Conservation (phyloP, 176 grass and related monocot species). For the Phragmites australis region DNA sequence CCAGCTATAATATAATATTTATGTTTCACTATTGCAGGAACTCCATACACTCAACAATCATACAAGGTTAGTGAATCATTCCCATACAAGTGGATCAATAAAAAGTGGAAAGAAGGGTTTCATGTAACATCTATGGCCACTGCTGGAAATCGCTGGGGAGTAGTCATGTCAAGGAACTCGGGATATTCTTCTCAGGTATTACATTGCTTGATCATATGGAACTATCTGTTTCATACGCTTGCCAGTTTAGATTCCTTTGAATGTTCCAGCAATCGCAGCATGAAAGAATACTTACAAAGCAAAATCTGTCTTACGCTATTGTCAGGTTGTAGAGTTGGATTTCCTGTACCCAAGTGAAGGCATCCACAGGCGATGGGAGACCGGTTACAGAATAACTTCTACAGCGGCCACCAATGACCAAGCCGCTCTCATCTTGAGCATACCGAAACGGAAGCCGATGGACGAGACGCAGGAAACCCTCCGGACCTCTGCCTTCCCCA, state of each 20-base stretch:
- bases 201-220: conserved; percentile 20
- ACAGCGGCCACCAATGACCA: conserved; percentile 81
- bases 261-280: background rate
- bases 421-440: conserved; percentile 90
- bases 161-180: conserved; percentile 95
- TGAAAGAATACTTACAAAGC: background rate
- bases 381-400: conserved; percentile 85
- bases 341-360: conserved; percentile 97
- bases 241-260: background rate
- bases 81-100: conserved; percentile 98
- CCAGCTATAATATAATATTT: background rate
- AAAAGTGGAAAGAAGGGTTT: conserved; percentile 99
- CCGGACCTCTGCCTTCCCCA: conserved; percentile 82
- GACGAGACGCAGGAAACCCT: conserved; percentile 98
- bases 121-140: conserved; percentile 96
- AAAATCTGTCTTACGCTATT: background rate
- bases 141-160: conserved; percentile 85
- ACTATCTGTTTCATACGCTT: conserved; percentile 7
- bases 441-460: conserved; percentile 66
- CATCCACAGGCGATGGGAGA: conserved; percentile 89
- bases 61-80: conserved; percentile 98
- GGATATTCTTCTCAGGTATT: conserved; percentile 78
- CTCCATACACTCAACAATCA: conserved; percentile 83
- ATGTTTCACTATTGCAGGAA: conserved; percentile 54
- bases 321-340: conserved; percentile 92